Evolutionary conservation across 495 filamentous ascomycete species (phyloP), one percentile per base, ranked within the genome.

Genomic region (Saxispiralis lemnorum): DNA sequence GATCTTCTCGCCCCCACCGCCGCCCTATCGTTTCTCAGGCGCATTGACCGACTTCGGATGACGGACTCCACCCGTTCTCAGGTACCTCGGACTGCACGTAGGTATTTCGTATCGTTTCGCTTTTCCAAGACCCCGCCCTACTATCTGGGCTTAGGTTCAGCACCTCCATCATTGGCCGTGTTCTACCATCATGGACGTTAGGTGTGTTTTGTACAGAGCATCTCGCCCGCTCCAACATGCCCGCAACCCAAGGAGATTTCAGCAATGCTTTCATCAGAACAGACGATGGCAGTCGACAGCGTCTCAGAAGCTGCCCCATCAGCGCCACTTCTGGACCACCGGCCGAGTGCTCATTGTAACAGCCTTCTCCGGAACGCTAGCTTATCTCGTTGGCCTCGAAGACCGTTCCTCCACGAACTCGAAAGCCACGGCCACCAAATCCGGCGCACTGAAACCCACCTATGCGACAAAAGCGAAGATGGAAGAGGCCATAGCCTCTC

Each of bases 401-500:
- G 56, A 58, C 40, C 17, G 34, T 19, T 35, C 39, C 2, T 46
- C 48, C 7, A 2, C 31, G 9, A 9, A n/a, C 34, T 6, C 2
- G n/a, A 21, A 47, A 18, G 7, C 35, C 17, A 6, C 11, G 2
- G 11, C 14, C 4, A 18, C 3, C 9, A 15, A 20, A 19, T 4
- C 12, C 24, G 47, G 35, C 0, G 38, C 46, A 7, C 21, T 31
- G 1, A 48, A 38, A 15, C 60, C 56, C 6, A 38, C 34, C 31
- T 63, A 61, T 48, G 60, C 58, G 6, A 43, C 35, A 9, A 61
- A 57, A 39, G 13, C 40, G 16, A 47, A 58, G 28, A 51, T 64
- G 49, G 60, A 64, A 46, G 61, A 61, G 60, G 63, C 61, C 2
- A 61, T 63, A 38, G 38, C 41, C 9, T 58, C 63, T 38, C 51